These are phyloP conservation scores for Amylocystis lapponica DNA, from an alignment of 768 basidiomycete species.

Conservation along the genomic window DNA sequence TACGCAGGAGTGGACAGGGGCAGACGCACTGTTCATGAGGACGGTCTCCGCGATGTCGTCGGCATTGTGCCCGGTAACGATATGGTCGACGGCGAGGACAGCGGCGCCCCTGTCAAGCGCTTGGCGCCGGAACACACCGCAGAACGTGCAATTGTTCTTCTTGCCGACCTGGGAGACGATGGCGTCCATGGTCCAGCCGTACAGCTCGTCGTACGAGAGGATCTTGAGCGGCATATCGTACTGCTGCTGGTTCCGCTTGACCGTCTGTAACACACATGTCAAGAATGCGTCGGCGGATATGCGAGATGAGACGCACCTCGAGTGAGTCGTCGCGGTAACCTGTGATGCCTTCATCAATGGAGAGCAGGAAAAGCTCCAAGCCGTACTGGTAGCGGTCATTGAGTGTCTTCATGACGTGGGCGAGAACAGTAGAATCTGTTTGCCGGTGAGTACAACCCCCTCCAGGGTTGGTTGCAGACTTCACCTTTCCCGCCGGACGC, in stretches of 20 bases:
- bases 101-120: slow-evolving; percentile 94
- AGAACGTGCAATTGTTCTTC: slow-evolving; percentile 99
- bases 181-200: slow-evolving; percentile 99
- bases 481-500: slow-evolving; percentile 97
- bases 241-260: slow-evolving; percentile 94
- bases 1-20: slow-evolving; percentile 1
- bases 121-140: slow-evolving; percentile 95
- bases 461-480: slow-evolving; percentile 8
- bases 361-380: slow-evolving; percentile 84
- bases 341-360: slow-evolving; percentile 98
- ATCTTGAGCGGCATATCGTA: slow-evolving; percentile 96
- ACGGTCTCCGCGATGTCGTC: slow-evolving; percentile 99
- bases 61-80: slow-evolving; percentile 98
- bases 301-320: slow-evolving; percentile 48
- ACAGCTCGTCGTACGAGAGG: slow-evolving; percentile 90
- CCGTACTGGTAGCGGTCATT: slow-evolving; percentile 94
- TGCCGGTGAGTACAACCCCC: neutral
- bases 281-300: slow-evolving; percentile 1
- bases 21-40: slow-evolving; percentile 90
- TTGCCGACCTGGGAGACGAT: slow-evolving; percentile 92
- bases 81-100: slow-evolving; percentile 86
- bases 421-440: slow-evolving; percentile 94
- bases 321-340: slow-evolving; percentile 97
- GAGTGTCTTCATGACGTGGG: slow-evolving; percentile 92
- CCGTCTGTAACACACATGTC: slow-evolving; percentile 55